Evolutionary conservation across 1,139 yeast genomes (phyloP).

Genomic region (Ashbya aceris): DNA sequence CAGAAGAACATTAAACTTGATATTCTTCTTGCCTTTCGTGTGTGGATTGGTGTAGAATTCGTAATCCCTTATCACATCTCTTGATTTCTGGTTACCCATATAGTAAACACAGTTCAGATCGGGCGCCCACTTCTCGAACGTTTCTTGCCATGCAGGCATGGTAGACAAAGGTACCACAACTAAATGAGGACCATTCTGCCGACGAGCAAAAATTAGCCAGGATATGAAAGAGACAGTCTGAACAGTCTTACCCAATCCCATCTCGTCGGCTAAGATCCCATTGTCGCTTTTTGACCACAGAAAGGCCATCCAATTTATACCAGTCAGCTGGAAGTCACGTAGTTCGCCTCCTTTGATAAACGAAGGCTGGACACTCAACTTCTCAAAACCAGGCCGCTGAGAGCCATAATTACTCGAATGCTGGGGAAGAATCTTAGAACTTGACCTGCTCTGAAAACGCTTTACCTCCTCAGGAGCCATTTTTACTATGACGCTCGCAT

Average conservation of each 20-base stretch:
- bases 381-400: conserved; percentile 82
- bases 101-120: conserved; percentile 88
- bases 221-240: conserved; percentile 92
- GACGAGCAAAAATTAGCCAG: conserved; percentile 88
- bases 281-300: conserved; percentile 96
- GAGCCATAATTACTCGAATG: conserved; percentile 69
- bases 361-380: conserved; percentile 75
- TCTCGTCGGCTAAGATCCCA: conserved; percentile 96
- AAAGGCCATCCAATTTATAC: conserved; percentile 99
- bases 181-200: conserved; percentile 94
- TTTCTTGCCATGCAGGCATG: conserved; percentile 98
- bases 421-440: conserved; percentile 78
- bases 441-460: conserved; percentile 69
- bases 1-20: conserved; percentile 77
- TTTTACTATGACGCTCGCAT: conserved; percentile 76
- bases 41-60: conserved; percentile 64
- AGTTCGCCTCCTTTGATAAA: conserved; percentile 87
- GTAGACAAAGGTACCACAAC: conserved; percentile 96
- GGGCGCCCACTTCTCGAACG: conserved; percentile 96
- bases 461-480: conserved; percentile 79
- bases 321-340: conserved; percentile 95
- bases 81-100: conserved; percentile 83
- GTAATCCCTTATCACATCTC: conserved; percentile 71
- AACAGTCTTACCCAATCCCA: conserved; percentile 98
- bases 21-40: conserved; percentile 40